Conservation (phyloP, 331 rosid species). For the Cydonia oblonga region DNA sequence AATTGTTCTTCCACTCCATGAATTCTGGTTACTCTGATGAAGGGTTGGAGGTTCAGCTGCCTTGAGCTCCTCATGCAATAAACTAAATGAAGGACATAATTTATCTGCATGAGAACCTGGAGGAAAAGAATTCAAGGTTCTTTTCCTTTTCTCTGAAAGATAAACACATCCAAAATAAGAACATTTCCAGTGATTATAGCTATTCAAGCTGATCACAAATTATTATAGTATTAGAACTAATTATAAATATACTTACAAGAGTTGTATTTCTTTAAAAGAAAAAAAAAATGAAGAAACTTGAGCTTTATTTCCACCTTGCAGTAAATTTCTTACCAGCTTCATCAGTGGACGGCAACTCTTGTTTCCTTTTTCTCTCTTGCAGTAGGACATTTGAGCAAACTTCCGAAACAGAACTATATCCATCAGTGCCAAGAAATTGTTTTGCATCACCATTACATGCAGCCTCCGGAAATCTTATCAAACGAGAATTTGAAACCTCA, state of each 20-base stretch:
- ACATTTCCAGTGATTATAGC: neutral
- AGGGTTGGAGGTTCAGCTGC: conserved; percentile 15
- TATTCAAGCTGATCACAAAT: neutral
- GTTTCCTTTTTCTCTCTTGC: conserved; percentile 18
- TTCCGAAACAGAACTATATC: too few species aligned
- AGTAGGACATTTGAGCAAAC: conserved; percentile 1
- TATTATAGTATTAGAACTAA: neutral
- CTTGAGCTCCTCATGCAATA: conserved; percentile 10
- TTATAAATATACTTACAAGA: neutral
- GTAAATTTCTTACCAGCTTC: conserved; percentile 22
- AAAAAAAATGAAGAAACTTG: neutral
- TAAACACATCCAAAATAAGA: neutral
- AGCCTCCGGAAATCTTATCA: conserved; percentile 29
- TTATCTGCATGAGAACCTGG: conserved; percentile 4
- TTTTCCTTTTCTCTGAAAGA: conserved; percentile 19
- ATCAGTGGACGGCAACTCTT: conserved; percentile 10
- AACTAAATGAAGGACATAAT: conserved; percentile 1
- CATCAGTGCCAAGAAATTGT: conserved; percentile 15
- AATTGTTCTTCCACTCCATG: conserved; percentile 17
- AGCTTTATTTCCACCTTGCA: conserved; percentile 1
- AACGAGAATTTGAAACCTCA: conserved; percentile 22
- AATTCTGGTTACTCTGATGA: conserved; percentile 18
- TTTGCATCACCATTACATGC: conserved; percentile 15
- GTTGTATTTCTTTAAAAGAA: neutral
- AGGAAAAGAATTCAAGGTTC: conserved; percentile 12